Evolutionary conservation across 768 basidiomycete species (phyloP), one percentile per base, ranked within the genome.

Genomic region (Russula dissimulans): DNA sequence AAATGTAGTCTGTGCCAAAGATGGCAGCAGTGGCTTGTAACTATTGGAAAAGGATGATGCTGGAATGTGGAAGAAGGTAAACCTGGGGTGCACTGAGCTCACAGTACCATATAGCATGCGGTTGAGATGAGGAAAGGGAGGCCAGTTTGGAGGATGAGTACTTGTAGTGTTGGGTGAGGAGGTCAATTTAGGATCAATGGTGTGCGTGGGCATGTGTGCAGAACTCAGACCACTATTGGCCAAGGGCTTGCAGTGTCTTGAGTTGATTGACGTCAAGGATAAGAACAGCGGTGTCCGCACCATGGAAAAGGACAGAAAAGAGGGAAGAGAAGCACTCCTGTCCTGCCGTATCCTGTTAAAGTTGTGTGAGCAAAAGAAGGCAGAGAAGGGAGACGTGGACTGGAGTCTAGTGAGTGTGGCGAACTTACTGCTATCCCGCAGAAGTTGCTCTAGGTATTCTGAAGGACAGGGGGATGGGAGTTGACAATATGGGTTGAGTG

Each of bases 281-380:
- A 64, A 94, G 79, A 15, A 93, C 61, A 1, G 80, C 89, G 0
- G 90, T 91, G 67, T 92, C 89, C 3, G 90, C 88, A 2, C 88
- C 88, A 7, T 91, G 81, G 66, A 91, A 94, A 73, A 93, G 93
- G 0, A 91, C 89, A 0, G 81, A 76, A 0, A 90, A 89, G 17
- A 93, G 78, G 43, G 80, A 85, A 1, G 89, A 89, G 74, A 94
- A 93, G 5, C 91, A 82, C 67, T 94, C 91, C 70, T 94, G 91
- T 3, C 91, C 91, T 1, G 89, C 88, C 0, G 89, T 91, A 68
- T 92, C 90, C 86, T 90, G 32, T n/a, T n/a, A n/a, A n/a, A n/a
- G n/a, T 62, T 45, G 66, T 54, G 41, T 31, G 51, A 60, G 53
- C 3, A 26, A n/a, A n/a, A n/a, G n/a, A n/a, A n/a, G n/a, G 51